Evolutionary conservation across 2,329 filamentous ascomycete species (phyloP), one percentile per base, ranked within the genome.

Genomic region (Alternaria triticina): DNA sequence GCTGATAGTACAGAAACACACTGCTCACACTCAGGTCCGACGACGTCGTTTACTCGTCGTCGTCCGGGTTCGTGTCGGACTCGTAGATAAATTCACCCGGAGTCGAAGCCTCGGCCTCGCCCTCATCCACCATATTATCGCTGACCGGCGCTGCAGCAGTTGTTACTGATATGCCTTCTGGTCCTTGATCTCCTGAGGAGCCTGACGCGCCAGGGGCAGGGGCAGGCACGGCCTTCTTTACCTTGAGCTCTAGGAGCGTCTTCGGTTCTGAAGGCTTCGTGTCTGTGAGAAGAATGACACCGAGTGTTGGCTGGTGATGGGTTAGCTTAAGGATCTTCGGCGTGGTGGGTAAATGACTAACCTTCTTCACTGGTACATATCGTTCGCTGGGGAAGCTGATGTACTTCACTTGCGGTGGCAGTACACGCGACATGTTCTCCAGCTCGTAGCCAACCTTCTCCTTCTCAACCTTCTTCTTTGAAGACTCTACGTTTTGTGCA

Each of bases 381-480:
- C 96, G 90, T 49, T 92, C 92, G 67, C 92, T 88, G 52, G 93
- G 89, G 86, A 99, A 97, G 80, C 89, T 97, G 76, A 99, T 93
- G 80, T 95, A 97, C 84, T 97, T 97, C 76, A 98, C 88, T 83
- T 99, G 96, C 50, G 89, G 88, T 1, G 94, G 96, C 51, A 99
- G 88, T 36, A 99, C 94, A 73, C 96, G 89, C 58, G 92, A 96
- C 93, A 99, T 96, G 85, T 99, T 99, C 77, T 96, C 92, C 66
- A 99, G 87, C 68, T 97, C 94, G 79, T 96, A 97, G 71, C 96
- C 96, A 62, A 97, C 88, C 87, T 97, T 98, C 84, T 99, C 96
- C 84, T 96, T 96, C 82, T 97, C 94, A 0, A 85, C 84, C 86
- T 96, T 96, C 87, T 96, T 97, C 87, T 95, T 97, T 40, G 85